Evolutionary conservation across 805 yeast genomes (phyloP).

Genomic region (Ogataea dorogensis): DNA sequence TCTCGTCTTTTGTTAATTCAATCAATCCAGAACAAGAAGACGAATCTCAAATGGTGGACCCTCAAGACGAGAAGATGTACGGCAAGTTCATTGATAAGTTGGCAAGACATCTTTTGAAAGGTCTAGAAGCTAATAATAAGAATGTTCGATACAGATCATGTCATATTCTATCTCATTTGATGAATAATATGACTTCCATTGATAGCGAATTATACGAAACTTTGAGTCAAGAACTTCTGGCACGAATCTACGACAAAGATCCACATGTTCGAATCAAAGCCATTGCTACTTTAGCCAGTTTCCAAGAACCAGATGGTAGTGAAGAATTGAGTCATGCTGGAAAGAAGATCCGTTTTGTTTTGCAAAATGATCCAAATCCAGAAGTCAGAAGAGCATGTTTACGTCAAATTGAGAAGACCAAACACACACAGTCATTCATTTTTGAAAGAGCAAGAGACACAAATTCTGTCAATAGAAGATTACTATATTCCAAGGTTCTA

Average conservation of each 20-base stretch:
- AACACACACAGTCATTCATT: constrained; percentile 52
- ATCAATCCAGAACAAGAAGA: constrained; percentile 39
- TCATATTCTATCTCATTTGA: constrained; percentile 68
- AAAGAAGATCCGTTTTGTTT: constrained; percentile 44
- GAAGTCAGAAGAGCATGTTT: constrained; percentile 88
- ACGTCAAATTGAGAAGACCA: constrained; percentile 60
- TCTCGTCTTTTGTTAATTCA: constrained; percentile 55
- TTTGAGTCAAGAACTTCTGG: constrained; percentile 56
- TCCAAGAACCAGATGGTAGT: constrained; percentile 59
- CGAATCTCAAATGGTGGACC: constrained; percentile 30
- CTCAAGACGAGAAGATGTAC: constrained; percentile 36
- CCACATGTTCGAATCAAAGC: constrained; percentile 81
- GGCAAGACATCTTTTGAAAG: constrained; percentile 68
- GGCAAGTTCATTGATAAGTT: constrained; percentile 57
- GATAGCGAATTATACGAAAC: constrained; percentile 69
- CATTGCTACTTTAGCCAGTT: constrained; percentile 69
- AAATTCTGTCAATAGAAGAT: constrained; percentile 66
- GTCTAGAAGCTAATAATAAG: constrained; percentile 72
- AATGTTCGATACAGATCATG: constrained; percentile 78
- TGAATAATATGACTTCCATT: constrained; percentile 71
- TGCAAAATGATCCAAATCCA: constrained; percentile 77
- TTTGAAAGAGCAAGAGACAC: constrained; percentile 83
- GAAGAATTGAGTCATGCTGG: constrained; percentile 45
- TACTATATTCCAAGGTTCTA: constrained; percentile 66
- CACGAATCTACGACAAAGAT: constrained; percentile 73